Conservation (phyloP, 352 stramenopile genomes). For the Pilasporangium apinafurcum region DNA sequence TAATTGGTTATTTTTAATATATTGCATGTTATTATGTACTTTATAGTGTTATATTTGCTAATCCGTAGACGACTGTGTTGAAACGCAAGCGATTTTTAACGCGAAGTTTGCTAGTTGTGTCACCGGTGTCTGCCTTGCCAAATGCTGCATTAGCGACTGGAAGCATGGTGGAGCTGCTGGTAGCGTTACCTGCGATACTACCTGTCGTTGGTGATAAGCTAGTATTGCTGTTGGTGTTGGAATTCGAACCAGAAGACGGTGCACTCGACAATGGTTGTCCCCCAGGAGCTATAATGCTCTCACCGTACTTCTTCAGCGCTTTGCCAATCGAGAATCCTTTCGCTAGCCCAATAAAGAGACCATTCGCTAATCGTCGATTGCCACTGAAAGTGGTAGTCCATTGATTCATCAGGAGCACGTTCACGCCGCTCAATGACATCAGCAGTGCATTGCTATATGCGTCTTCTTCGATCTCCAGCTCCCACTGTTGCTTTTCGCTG, state of each 20-base stretch:
- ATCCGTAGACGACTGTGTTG: constrained; percentile 64
- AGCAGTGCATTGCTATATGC: constrained; percentile 57
- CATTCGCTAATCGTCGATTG: constrained; percentile 55
- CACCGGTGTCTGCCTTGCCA: not conserved
- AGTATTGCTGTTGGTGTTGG: constrained; percentile 2
- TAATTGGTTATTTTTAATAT: constrained; percentile 8
- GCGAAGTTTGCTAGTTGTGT: constrained; percentile 11
- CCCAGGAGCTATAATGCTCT: constrained; percentile 9
- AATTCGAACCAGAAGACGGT: not conserved
- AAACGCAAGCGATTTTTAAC: constrained; percentile 73
- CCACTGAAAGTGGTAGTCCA: constrained; percentile 74
- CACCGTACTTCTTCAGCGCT: constrained; percentile 45
- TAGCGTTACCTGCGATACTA: not conserved
- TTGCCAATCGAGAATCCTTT: constrained; percentile 56
- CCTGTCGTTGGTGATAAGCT: not conserved
- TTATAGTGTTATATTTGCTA: constrained; percentile 48
- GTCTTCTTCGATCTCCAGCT: constrained; percentile 61
- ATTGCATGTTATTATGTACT: constrained; percentile 15
- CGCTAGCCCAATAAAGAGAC: constrained; percentile 36
- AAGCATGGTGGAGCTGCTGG: constrained; percentile 2
- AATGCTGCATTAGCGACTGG: not conserved
- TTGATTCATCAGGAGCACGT: constrained; percentile 71
- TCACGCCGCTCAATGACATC: constrained; percentile 72
- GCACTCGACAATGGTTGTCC: constrained; percentile 1
- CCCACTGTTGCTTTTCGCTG: constrained; percentile 60